Evolutionary conservation across 129 eudicot genomes (phyloP).

Genomic region (Helichrysum umbraculigerum): DNA sequence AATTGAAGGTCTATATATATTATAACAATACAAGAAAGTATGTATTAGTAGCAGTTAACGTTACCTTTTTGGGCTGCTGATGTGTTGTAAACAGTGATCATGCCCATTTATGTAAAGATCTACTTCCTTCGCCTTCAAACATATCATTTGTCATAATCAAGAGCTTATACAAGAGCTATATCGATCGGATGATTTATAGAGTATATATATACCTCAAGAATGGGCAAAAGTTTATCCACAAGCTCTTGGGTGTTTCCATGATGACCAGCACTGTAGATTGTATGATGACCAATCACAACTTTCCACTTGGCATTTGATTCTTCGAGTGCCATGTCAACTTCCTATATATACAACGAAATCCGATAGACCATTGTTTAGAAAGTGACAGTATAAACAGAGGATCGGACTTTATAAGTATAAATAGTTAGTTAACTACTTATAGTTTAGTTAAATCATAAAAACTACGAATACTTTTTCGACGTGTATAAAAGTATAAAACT

Average conservation of each 20-base stretch:
- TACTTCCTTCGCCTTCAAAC: conserved; percentile 64
- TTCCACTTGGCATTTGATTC: conserved; percentile 84
- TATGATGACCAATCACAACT: conserved; percentile 83
- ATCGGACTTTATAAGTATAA: background rate
- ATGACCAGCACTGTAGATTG: conserved; percentile 62
- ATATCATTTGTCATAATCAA: background rate
- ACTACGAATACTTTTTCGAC: background rate
- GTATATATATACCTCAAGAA: conserved; percentile 51
- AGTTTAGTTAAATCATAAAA: background rate
- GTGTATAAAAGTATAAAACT: background rate
- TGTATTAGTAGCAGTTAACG: background rate
- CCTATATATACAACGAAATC: conserved; percentile 39
- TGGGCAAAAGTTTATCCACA: conserved; percentile 60
- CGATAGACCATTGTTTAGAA: background rate
- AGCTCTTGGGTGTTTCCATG: conserved; percentile 79
- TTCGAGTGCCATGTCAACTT: conserved; percentile 54
- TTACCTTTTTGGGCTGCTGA: conserved; percentile 58
- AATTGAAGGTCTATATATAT: no score
- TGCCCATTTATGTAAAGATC: conserved; percentile 89
- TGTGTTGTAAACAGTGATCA: conserved; percentile 86
- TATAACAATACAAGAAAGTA: background rate
- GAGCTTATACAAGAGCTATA: no score
- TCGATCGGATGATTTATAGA: background rate
- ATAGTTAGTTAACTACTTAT: background rate
- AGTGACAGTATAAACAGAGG: background rate